Conservation (phyloP, 805 yeast genomes). For the Sugiyamaella smithiae region DNA sequence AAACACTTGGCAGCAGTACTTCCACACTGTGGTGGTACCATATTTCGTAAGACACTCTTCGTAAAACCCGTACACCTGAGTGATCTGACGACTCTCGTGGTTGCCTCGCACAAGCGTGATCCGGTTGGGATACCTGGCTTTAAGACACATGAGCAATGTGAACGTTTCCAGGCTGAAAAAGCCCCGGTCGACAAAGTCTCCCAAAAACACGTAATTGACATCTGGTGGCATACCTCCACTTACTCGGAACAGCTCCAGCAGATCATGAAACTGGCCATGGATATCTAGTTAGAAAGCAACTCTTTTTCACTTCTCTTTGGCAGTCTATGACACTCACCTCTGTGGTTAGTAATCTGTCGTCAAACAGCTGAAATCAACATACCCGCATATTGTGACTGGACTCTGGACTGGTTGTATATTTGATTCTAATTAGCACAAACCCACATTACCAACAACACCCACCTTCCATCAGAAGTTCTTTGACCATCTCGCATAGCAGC, state of each 20-base stretch:
- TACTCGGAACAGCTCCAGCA: slow-evolving; percentile 82
- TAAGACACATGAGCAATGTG: slow-evolving; percentile 87
- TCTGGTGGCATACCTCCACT: slow-evolving; percentile 90
- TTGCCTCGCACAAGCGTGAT: slow-evolving; percentile 95
- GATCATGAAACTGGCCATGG: slow-evolving; percentile 96
- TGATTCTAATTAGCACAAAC: slow-evolving; percentile 48
- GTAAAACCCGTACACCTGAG: slow-evolving; percentile 98
- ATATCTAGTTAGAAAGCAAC: slow-evolving; percentile 56
- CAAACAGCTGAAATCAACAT: not conserved
- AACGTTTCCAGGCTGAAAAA: slow-evolving; percentile 92
- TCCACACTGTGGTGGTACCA: slow-evolving; percentile 95
- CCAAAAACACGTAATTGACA: slow-evolving; percentile 80
- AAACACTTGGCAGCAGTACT: slow-evolving; percentile 93
- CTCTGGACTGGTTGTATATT: slow-evolving; percentile 91
- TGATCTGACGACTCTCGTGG: slow-evolving; percentile 94
- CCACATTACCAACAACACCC: not conserved
- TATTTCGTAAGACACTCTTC: slow-evolving; percentile 92
- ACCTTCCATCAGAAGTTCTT: slow-evolving; percentile 86
- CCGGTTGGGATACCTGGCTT: slow-evolving; percentile 80
- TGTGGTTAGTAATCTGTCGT: slow-evolving; percentile 7
- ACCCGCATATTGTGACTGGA: slow-evolving; percentile 89
- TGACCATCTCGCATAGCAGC: slow-evolving; percentile 90
- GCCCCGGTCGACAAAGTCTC: slow-evolving; percentile 98
- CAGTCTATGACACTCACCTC: not conserved
- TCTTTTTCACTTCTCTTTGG: no score